Base-by-base conservation (phyloP, 805 yeast species). In the Starmera amethionina region DNA sequence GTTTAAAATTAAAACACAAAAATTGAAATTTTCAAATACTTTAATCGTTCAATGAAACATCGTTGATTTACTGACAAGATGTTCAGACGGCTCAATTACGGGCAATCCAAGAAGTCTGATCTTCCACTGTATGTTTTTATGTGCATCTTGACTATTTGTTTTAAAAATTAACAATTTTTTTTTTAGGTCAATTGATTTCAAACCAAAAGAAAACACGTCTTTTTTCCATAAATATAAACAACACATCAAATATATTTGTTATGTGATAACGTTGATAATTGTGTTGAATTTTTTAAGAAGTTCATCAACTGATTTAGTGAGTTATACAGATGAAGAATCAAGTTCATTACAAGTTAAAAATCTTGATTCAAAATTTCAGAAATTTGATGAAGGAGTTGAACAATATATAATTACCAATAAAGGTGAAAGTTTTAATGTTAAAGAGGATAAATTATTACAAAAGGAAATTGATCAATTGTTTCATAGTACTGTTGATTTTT, bases 401-500 rank as follows among this genome's bases (percentile, higher is more conserved):
- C 55, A 60, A 34, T 67, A 58, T 39, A 43, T 64, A 18, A 58
- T 65, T 7, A 51, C 62, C 16, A 51, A 63, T 39, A 55, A 51
- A 36, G 68, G 70, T 14, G 42, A 44, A 9, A 62, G 59, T 8
- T 48, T 48, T 4, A 49, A 54, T 25, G 46, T 65, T 2, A 51
- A 52, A 31, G 48, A 45, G 32, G 56, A 51, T 40, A 16, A 34
- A 12, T 35, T 44, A 32, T 32, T 46, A 6, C 52, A 59, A 14
- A 37, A 45, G 16, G 68, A 65, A 36, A 37, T 58, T 9, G 69
- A 69, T 15, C 64, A 65, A 40, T 50, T 68, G 14, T 61, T 65
- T 42, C 68, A 61, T 30, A 63, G 71, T 4, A 63, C 73, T 0
- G 79, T 79, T 14, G 80, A 80, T 40, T 67, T 61, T 42, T 82